phyloP scores from a whole-genome alignment of 208 protist genomes.

The Crithidia expoeki region DNA sequence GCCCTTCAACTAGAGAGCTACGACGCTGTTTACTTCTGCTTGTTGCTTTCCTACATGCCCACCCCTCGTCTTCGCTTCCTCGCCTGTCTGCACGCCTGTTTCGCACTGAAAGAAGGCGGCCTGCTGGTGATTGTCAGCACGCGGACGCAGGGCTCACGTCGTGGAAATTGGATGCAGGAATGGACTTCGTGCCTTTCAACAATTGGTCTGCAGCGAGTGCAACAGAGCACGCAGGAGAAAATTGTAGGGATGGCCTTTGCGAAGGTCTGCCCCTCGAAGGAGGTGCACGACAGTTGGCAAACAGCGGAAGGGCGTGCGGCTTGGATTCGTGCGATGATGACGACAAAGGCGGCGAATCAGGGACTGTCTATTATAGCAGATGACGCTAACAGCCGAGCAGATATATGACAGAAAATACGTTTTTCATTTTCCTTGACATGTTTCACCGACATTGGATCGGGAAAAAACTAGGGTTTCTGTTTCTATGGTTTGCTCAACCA shows the following conservation, averaged over 20 bases:
- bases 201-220: conserved; percentile 77
- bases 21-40: conserved; percentile 83
- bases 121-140: conserved; percentile 86
- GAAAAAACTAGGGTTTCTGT: too few species aligned
- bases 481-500: too few species aligned
- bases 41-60: conserved; percentile 88
- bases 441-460: too few species aligned
- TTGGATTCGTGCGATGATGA: conserved; percentile 56
- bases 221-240: conserved; percentile 63
- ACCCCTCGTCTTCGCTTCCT: conserved; percentile 71
- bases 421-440: too few species aligned
- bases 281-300: conserved; percentile 17
- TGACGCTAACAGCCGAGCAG: conserved; percentile 15
- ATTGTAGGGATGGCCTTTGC: conserved; percentile 80
- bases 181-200: conserved; percentile 62
- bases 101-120: conserved; percentile 71
- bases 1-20: conserved; percentile 41
- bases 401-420: neutral
- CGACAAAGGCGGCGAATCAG: conserved; percentile 30
- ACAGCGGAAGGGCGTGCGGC: conserved; percentile 28
- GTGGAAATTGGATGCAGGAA: conserved; percentile 61
- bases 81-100: conserved; percentile 78
- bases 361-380: conserved; percentile 69
- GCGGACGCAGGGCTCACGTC: conserved; percentile 76
- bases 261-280: conserved; percentile 28